Evolutionary conservation across 805 yeast species (phyloP), one percentile per base, ranked within the genome.

Genomic region (Wickerhamomyces bovis): DNA sequence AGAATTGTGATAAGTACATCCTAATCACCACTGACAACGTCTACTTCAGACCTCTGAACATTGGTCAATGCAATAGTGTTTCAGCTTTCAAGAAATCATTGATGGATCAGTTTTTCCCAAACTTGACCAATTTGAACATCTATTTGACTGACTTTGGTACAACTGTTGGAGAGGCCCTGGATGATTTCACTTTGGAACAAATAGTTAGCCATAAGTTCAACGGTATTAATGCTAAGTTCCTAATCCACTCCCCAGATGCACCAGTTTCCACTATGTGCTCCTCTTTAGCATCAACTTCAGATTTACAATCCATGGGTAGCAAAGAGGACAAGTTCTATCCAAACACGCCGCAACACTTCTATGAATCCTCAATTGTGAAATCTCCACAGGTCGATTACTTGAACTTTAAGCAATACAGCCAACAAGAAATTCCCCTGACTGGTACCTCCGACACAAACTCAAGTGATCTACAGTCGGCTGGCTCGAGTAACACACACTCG

Each of bases 131-230:
- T 12, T 44, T 64, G 28, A 60, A 72, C 0, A 69, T 80, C 38
- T 84, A 82, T 52, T 62, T 88, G 50, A 84, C 95, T 0, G 95
- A 88, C 44, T 78, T 81, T 60, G 79, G 80, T 19, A 69, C 80
- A 42, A 71, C 72, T 15, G 72, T 75, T 25, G 92, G 89, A 25
- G 75, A 68, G 6, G 70, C 80, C 0, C 54, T 85, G 18, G 75
- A 81, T 20, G 83, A 80, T 40, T 69, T 70, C 2, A 55, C 73
- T 1, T 47, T 83, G 3, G 67, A 67, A 2, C 51, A 53, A 2
- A 54, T 77, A 2, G 54, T 76, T 11, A 57, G 62, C 1, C 56
- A 65, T 22, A 52, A 56, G 13, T 75, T 73, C 46, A 50, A 58
- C 9, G 60, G 63, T 30, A 51, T 63, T 15, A 60, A 69, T 4